These are phyloP conservation scores for Oehlia diaphana DNA, from an alignment of 192 early-diverging fungal genomes.

Conservation along the genomic window DNA sequence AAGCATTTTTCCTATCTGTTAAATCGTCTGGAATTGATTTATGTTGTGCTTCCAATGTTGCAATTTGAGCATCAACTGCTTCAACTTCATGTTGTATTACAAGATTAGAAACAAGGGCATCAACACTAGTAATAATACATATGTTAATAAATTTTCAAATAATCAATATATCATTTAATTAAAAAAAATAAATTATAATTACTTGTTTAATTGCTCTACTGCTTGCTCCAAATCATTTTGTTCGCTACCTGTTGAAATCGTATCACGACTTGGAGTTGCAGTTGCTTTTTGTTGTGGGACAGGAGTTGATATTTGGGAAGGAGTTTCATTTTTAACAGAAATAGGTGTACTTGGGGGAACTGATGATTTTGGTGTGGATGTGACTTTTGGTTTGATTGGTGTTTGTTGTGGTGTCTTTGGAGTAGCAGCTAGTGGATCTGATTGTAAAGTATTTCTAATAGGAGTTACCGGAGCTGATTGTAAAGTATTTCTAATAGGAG, in stretches of 20 bases:
- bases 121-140: slow-evolving; percentile 53
- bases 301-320: slow-evolving; percentile 1
- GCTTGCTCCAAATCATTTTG: slow-evolving; percentile 47
- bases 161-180: no score
- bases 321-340: background rate
- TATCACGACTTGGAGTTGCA: background rate
- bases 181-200: background rate
- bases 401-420: background rate
- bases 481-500: background rate
- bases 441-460: background rate
- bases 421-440: background rate
- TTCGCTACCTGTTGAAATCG: slow-evolving; percentile 26
- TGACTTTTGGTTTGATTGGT: no score
- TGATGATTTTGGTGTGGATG: background rate
- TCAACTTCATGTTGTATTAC: slow-evolving; percentile 72
- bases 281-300: slow-evolving; percentile 8
- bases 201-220: slow-evolving; percentile 61
- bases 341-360: background rate
- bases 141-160: background rate
- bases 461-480: background rate
- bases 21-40: slow-evolving; percentile 60
- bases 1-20: slow-evolving; percentile 59
- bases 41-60: slow-evolving; percentile 40
- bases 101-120: slow-evolving; percentile 68
- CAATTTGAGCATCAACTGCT: slow-evolving; percentile 47